Evolutionary conservation across 73 alveolate species (phyloP).

Genomic region (Blepharisma japonicum): DNA sequence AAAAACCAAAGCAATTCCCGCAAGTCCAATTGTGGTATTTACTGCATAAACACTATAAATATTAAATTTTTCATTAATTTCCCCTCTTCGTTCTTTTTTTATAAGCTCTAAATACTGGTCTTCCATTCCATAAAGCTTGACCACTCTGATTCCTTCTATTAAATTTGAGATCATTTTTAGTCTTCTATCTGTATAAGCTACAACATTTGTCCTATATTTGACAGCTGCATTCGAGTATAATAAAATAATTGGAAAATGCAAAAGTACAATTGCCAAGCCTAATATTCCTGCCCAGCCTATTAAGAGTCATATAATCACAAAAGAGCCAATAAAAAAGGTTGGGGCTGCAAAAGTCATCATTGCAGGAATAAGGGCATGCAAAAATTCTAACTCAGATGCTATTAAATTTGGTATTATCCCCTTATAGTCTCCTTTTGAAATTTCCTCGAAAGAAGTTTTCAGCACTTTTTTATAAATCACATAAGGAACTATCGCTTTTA

Average conservation of each 20-base stretch:
- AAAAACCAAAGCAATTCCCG: background rate
- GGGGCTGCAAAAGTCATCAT: background rate
- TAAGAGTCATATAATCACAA: no score
- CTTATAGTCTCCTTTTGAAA: background rate
- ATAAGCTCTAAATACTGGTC: constrained; percentile 30
- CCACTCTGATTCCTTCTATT: constrained; percentile 42
- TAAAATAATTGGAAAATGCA: background rate
- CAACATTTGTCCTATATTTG: background rate
- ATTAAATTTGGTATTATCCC: background rate
- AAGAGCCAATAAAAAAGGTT: no score
- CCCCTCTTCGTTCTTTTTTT: background rate
- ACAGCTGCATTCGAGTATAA: background rate
- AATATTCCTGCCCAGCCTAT: constrained; percentile 6
- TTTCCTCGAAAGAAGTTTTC: background rate
- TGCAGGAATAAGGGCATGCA: background rate
- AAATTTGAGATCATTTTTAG: constrained; percentile 37
- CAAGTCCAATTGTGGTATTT: background rate
- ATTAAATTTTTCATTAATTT: background rate
- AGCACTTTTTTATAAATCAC: background rate
- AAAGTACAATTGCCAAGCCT: background rate
- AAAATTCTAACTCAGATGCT: background rate
- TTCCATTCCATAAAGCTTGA: constrained; percentile 53
- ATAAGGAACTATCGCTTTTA: background rate
- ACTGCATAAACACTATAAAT: background rate
- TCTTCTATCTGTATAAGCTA: constrained; percentile 27